Evolutionary conservation across 2,329 filamentous ascomycete genomes (phyloP), one percentile per base, ranked within the genome.

Genomic region (Aspergillus udagawae): DNA sequence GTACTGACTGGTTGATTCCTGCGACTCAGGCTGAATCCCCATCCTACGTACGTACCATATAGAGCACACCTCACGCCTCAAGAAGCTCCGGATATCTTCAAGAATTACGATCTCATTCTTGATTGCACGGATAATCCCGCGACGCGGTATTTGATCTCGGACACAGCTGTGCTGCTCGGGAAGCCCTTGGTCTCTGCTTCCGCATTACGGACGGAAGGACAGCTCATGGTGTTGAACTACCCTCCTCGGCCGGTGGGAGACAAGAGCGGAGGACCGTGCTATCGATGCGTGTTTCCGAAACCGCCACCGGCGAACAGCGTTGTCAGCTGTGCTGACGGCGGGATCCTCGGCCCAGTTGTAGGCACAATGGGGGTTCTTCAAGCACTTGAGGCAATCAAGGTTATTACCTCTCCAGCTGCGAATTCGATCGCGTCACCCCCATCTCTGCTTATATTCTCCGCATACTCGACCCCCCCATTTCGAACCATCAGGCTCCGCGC

Each of bases 81-180:
- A 57, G 90, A 88, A 53, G 89, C 91, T 0, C 75, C 85, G 6
- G 72, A 79, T 0, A 85, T 91, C 44, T 84, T 96, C 55, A 75
- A 79, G 0, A 66, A 78, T 3, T 97, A 96, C 70, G 91, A 96
- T 66, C 65, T 97, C 0, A 85, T 97, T 1, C 85, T 99, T 12
- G 94, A 99, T 73, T 99, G 94, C 72, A 97, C 93, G 9, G 94
- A 99, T 74, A 92, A 93, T 63, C 93, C 94, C 0, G 88, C 90
- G 1, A 90, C 91, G 0, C 89, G 94, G 47, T 97, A 99, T 72
- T 83, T 97, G 49, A 90, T 97, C 62, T 96, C 91, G 0, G 94
- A 99, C 70, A 84, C 89, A 17, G 95, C 91, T 65, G 89, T 97
- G 9, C 79, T 96, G 3, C 80, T 92, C 0, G 77, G 82, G 2